Conservation (phyloP, 2,329 filamentous ascomycete genomes). For the Exophiala oligosperma region DNA sequence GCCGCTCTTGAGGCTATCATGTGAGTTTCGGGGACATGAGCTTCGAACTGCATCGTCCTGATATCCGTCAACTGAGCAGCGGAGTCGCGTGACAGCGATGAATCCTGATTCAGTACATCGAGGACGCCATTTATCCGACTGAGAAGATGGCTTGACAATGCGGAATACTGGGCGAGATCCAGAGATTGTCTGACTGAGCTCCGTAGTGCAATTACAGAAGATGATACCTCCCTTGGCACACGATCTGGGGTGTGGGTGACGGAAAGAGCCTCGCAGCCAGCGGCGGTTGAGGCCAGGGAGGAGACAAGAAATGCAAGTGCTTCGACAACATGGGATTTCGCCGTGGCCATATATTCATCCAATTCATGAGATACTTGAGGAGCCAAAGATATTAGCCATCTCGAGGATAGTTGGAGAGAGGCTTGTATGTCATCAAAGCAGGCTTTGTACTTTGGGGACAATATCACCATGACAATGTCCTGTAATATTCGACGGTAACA, state of each 20-base stretch:
- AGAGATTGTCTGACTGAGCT: constrained; percentile 16
- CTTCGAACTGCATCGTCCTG: constrained; percentile 52
- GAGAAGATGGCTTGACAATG: constrained; percentile 24
- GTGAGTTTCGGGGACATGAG: constrained; percentile 64
- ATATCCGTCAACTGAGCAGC: constrained; percentile 22
- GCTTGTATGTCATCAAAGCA: constrained; percentile 6
- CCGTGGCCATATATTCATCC: constrained; percentile 3
- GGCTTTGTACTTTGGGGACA: constrained; percentile 17
- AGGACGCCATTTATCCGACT: constrained; percentile 23
- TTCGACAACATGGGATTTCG: constrained; percentile 16
- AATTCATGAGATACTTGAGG: constrained; percentile 6
- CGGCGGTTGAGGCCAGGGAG: constrained; percentile 20
- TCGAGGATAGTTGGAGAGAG: constrained; percentile 17
- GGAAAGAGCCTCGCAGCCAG: constrained; percentile 20
- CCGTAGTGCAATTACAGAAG: constrained; percentile 4
- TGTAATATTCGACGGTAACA: constrained; percentile 20
- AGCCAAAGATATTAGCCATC: constrained; percentile 21
- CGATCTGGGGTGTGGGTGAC: neutral
- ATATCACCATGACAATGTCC: constrained; percentile 22
- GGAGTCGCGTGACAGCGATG: constrained; percentile 2
- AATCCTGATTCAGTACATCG: constrained; percentile 13
- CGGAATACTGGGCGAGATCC: constrained; percentile 17
- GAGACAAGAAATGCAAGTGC: constrained; percentile 22
- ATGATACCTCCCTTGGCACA: neutral
- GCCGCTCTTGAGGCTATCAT: constrained; percentile 75